These are phyloP conservation scores for Plasmodium berghei DNA, from an alignment of 169 alveolate genomes.

Conservation along the genomic window DNA sequence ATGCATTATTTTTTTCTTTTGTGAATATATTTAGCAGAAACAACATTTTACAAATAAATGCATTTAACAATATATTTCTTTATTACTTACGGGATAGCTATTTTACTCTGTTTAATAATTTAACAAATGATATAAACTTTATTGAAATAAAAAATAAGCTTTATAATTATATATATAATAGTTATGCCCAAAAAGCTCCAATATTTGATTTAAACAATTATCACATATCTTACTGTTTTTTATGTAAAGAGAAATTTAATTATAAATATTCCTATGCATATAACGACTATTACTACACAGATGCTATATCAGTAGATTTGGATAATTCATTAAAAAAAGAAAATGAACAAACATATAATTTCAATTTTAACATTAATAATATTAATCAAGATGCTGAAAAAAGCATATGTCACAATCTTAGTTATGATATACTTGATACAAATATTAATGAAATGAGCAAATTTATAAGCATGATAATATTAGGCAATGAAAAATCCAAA, in stretches of 20 bases:
- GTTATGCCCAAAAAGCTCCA: conserved; percentile 23
- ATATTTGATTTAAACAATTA: conserved; percentile 55
- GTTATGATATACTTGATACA: not conserved
- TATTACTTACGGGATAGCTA: conserved; percentile 40
- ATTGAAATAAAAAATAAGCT: conserved; percentile 23
- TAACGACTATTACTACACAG: conserved; percentile 55
- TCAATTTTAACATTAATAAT: not conserved
- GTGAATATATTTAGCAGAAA: conserved; percentile 29
- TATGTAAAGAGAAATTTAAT: conserved; percentile 40
- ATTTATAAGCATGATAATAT: not conserved
- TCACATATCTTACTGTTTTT: conserved; percentile 23
- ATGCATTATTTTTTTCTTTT: conserved; percentile 19
- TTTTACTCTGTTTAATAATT: conserved; percentile 17
- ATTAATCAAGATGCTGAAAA: conserved; percentile 8
- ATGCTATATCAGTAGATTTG: conserved; percentile 58
- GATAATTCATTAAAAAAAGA: conserved; percentile 27
- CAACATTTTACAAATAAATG: conserved; percentile 14
- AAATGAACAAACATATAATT: not conserved
- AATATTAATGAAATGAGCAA: not conserved
- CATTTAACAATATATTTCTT: conserved; percentile 37
- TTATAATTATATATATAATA: conserved; percentile 53
- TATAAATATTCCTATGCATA: conserved; percentile 56
- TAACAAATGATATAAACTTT: conserved; percentile 14
- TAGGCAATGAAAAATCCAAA: not conserved
- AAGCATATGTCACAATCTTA: not conserved